Percentiles rank a stretch among this genome's conserved stretches.
Evolutionary conservation across 2,329 filamentous ascomycete genomes (phyloP).

Genomic region (Ophioceras dolichostomum): DNA sequence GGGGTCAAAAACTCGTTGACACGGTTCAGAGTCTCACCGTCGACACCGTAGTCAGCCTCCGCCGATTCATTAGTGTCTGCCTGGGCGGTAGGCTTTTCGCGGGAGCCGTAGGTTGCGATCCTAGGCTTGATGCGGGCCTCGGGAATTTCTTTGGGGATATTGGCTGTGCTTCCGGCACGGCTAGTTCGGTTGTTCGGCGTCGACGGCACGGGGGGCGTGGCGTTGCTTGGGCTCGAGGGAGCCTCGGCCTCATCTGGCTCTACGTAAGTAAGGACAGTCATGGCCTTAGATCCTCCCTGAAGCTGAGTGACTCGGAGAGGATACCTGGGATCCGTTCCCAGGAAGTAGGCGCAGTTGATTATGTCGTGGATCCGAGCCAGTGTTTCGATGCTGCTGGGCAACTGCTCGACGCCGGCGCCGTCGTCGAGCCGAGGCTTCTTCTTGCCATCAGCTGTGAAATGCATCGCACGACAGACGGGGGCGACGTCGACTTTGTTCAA

Average conservation of each 20-base stretch:
- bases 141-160: too few species aligned
- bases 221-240: not conserved
- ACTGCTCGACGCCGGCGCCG: constrained; percentile 4
- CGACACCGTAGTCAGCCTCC: constrained; percentile 10
- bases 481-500: constrained; percentile 13
- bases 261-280: constrained; percentile 6
- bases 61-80: not conserved
- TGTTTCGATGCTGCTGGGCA: constrained; percentile 5
- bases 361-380: constrained; percentile 11
- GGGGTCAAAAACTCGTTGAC: constrained; percentile 36
- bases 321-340: constrained; percentile 6
- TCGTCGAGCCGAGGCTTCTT: constrained; percentile 10
- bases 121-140: too few species aligned
- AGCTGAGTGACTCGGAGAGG: constrained; percentile 6
- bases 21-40: constrained; percentile 31
- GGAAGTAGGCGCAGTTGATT: constrained; percentile 8
- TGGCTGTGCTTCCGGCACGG: too few species aligned
- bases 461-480: constrained; percentile 18
- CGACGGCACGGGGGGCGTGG: too few species aligned
- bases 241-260: constrained; percentile 1
- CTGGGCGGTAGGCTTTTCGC: too few species aligned
- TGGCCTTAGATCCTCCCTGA: constrained; percentile 3
- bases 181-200: not conserved
- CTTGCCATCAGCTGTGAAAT: constrained; percentile 19
- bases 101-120: too few species aligned